phyloP scores from a whole-genome alignment of 257 asterid species.

The Nicotiana sylvestris region DNA sequence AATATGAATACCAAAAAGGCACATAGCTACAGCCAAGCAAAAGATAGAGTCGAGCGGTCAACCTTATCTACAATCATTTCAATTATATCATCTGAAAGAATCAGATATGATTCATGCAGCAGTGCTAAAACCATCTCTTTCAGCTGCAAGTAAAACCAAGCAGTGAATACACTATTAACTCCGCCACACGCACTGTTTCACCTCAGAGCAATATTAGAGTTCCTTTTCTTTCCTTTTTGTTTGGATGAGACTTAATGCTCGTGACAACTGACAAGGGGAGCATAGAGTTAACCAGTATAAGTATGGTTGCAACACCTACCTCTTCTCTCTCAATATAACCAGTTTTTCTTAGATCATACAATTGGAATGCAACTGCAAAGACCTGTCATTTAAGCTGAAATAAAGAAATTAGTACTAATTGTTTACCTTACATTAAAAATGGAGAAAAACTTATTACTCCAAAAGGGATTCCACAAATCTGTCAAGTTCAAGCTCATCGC shows the following conservation, averaged over 20 bases:
- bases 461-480: too few relatives aligned
- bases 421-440: too few relatives aligned
- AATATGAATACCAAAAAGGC: not conserved
- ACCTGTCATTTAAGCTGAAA: too few relatives aligned
- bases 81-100: slow-evolving; percentile 65
- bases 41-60: not conserved
- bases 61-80: slow-evolving; percentile 82
- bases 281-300: not conserved
- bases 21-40: not conserved
- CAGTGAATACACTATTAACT: too few relatives aligned
- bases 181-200: too few relatives aligned
- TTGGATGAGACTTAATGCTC: not conserved
- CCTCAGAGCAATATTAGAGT: not conserved
- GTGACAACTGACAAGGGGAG: not conserved
- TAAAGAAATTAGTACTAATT: too few relatives aligned
- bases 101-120: slow-evolving; percentile 70
- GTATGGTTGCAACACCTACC: slow-evolving; percentile 27
- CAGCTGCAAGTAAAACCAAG: slow-evolving; percentile 39
- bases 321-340: slow-evolving; percentile 82
- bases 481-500: too few relatives aligned
- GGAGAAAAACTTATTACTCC: too few relatives aligned
- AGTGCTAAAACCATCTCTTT: slow-evolving; percentile 90
- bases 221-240: not conserved
- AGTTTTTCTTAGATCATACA: slow-evolving; percentile 75
- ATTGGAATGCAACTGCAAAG: slow-evolving; percentile 62